Evolutionary conservation across 352 stramenopile genomes (phyloP), one percentile per base, ranked within the genome.

Genomic region (Pythium scleroteichum): DNA sequence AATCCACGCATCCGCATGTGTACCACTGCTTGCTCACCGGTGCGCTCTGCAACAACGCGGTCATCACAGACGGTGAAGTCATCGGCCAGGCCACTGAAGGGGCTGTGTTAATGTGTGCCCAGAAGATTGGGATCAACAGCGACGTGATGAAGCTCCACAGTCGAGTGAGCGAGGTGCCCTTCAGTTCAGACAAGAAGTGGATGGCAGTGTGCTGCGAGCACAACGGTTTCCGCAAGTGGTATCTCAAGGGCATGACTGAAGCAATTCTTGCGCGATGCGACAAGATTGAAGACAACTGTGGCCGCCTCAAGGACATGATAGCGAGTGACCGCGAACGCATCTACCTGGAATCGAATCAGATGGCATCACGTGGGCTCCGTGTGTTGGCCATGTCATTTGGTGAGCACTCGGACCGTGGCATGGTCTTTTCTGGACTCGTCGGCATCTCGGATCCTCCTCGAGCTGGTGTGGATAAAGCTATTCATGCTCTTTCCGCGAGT

Each of bases 121-220:
- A 82, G 51, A 88, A 89, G 56, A 67, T 92, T 23, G 80, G 78
- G 26, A 82, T 92, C 35, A 74, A 71, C 13, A 49, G 62, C 10
- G 49, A 59, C 0, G 56, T 76, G 1, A 71, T 77, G 39, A 66
- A 67, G 48, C 72, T 78, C 66, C 86, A 73, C 82, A 87, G 64
- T 45, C 82, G 96, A 48, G 73, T 94, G 0, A 87, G 88, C 33
- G 94, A 98, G 75, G 86, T 98, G 40, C 90, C 95, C 0, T 99
- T 99, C 74, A 97, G 82, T 53, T 98, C 91, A 23, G 95, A 98
- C 56, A 92, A 95, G 53, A 99, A 99, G 66, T 91, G 88, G 72
- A 99, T 99, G 96, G 95, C 98, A 63, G 93, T 99, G 22, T 90
- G 79, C 52, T 88, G 79, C 47, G 80, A 90, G 41, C 64, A 75